A percentile compares a stretch with the other conserved stretches of the same genome.
Conservation (phyloP, 176 grass and related monocot species). For the Saccharum officinarum region DNA sequence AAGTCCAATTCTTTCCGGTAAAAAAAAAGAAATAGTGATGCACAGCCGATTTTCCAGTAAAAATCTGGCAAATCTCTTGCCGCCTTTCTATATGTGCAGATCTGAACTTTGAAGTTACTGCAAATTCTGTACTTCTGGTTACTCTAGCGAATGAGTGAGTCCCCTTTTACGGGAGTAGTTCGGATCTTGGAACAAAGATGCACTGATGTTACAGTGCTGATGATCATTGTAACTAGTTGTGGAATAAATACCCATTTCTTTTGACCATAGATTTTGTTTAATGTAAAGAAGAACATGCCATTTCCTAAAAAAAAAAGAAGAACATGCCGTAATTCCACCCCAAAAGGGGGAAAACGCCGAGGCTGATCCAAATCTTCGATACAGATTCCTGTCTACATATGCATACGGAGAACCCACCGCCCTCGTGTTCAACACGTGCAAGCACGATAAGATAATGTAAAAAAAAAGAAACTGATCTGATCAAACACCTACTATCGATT, state of each 20-base stretch:
- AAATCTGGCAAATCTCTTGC: too few species aligned
- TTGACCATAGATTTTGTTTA: background rate
- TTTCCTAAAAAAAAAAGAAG: background rate
- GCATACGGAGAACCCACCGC: too few species aligned
- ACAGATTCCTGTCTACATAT: background rate
- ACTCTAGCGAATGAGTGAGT: background rate
- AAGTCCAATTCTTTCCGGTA: background rate
- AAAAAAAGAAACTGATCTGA: background rate
- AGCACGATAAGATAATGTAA: background rate
- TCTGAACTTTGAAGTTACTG: background rate
- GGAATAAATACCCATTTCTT: background rate
- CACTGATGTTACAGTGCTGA: background rate
- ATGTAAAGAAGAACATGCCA: background rate
- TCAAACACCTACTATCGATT: background rate
- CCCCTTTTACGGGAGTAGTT: background rate
- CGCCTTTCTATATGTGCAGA: background rate
- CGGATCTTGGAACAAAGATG: too few species aligned
- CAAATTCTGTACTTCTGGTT: background rate
- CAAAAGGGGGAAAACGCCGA: background rate
- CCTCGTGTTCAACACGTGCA: background rate
- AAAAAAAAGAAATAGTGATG: background rate
- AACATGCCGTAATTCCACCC: background rate
- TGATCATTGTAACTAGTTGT: background rate
- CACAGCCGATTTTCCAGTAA: background rate
- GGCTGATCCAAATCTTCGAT: background rate